Percentiles rank a stretch among this genome's conserved stretches.
phyloP scores from a whole-genome alignment of 2,329 filamentous ascomycete genomes.

The Phaeomoniella chlamydospora region DNA sequence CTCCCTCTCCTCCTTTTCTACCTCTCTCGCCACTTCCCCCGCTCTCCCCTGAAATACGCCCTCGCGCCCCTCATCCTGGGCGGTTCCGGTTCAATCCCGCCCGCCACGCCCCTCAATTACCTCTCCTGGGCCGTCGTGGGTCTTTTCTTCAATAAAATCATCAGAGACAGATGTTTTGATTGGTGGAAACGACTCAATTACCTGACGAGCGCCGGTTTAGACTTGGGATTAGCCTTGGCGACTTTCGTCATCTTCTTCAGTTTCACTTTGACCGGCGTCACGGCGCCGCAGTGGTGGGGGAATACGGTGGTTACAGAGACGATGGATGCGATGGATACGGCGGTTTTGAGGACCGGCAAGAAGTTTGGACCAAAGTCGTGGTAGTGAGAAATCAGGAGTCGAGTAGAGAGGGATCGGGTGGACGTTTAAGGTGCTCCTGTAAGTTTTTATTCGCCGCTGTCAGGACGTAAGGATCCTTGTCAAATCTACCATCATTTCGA shows the following conservation, averaged over 20 bases:
- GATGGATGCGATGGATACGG: constrained; percentile 45
- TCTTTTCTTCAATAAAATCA: constrained; percentile 52
- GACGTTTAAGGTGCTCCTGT: too few relatives aligned
- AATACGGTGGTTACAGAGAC: constrained; percentile 20
- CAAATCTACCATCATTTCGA: too few relatives aligned
- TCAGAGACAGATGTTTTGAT: constrained; percentile 49
- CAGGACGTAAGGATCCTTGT: too few relatives aligned
- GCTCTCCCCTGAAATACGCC: constrained; percentile 48
- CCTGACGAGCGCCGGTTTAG: constrained; percentile 55
- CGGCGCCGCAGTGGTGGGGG: constrained; percentile 49
- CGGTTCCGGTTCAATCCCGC: constrained; percentile 48
- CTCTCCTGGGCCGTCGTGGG: constrained; percentile 57
- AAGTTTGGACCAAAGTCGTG: constrained; percentile 47
- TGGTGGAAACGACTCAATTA: constrained; percentile 75
- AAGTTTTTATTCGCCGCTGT: too few relatives aligned
- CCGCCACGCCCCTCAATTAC: constrained; percentile 57
- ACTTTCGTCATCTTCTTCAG: constrained; percentile 59
- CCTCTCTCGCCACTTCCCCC: constrained; percentile 46
- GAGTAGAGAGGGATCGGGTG: too few relatives aligned
- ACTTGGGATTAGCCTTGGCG: constrained; percentile 51
- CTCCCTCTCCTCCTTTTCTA: constrained; percentile 48
- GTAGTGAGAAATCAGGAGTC: constrained; percentile 14
- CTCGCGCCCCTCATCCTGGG: constrained; percentile 56
- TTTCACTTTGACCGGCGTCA: constrained; percentile 43
- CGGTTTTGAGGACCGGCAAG: constrained; percentile 37